Base-by-base conservation (phyloP, 2,329 filamentous ascomycete species). In the Cylindrodendrum hubeiense region DNA sequence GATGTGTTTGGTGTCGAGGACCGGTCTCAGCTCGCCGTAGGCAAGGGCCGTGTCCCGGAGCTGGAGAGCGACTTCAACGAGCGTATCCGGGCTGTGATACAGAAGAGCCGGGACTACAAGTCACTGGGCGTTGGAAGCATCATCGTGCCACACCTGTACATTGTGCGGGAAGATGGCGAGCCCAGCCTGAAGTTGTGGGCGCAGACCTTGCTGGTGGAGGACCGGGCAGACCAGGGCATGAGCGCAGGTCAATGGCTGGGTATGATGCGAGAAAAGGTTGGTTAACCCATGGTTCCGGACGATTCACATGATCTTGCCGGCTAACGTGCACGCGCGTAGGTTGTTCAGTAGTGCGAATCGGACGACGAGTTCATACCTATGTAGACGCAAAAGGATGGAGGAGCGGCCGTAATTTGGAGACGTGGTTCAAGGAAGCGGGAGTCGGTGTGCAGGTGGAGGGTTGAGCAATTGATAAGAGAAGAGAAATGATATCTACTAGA, bases 21-120 rank as follows among this genome's bases (percentile, higher is more conserved):
- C 80, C 90, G 93, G 76, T 90, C 90, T 41, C 91, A 94, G 76
- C 84, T 99, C 66, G 94, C 94, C 71, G 93, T 98, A 68, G 96
- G 96, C 79, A 99, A 99, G 86, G 91, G 91, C 24, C 89, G 90
- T 5, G 81, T 99, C 68, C 94, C 95, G 0, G 91, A 97, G 72
- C 83, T 98, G 41, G 96, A 98, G 73, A 95, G 94, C 72, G 96
- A 99, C 79, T 98, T 98, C 86, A 98, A 94, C 81, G 95, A 98
- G 84, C 90, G 95, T 26, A 91, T 99, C 37, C 90, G 96, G 54
- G 93, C 92, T 7, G 94, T 99, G 10, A 83, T 98, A 61, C 91
- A 95, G 74, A 99, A 99, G 89, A 97, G 93, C 79, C 87, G 91
- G 61, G 95, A 98, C 76, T 92, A 97, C 82, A 88, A 90, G 77